A percentile compares a stretch with the other conserved stretches of the same genome.
These are phyloP conservation scores for Yamadazyma insecticola DNA, from an alignment of 805 yeast species.

Conservation along the genomic window DNA sequence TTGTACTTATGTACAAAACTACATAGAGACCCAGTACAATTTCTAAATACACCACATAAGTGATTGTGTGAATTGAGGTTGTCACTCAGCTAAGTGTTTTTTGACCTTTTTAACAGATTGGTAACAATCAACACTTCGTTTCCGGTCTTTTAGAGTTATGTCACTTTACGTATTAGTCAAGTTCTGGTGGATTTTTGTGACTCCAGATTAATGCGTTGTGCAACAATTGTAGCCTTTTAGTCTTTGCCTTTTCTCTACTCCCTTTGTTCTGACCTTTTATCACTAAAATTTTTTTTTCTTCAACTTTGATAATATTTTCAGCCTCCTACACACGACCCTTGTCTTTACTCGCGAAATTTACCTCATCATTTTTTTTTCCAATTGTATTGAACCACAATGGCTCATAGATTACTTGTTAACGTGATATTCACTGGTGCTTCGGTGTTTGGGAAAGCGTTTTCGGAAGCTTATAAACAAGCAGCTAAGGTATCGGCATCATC, in stretches of 20 bases:
- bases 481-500: constrained; percentile 89
- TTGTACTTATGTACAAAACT: constrained; percentile 28
- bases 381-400: too few relatives aligned
- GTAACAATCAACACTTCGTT: constrained; percentile 73
- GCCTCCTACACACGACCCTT: too few relatives aligned
- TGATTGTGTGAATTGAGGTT: constrained; percentile 38
- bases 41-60: constrained; percentile 39
- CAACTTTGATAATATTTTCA: too few relatives aligned
- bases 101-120: constrained; percentile 71
- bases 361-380: too few relatives aligned
- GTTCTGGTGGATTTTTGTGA: constrained; percentile 28
- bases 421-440: constrained; percentile 92
- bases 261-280: not conserved
- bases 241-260: constrained; percentile 1
- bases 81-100: constrained; percentile 57
- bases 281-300: too few relatives aligned
- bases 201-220: constrained; percentile 48
- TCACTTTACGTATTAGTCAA: constrained; percentile 20
- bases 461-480: constrained; percentile 96
- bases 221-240: constrained; percentile 29
- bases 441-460: constrained; percentile 92
- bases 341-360: too few relatives aligned
- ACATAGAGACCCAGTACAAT: constrained; percentile 40
- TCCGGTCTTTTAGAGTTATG: constrained; percentile 65
- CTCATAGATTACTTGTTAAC: constrained; percentile 86